These are phyloP conservation scores for Candida coquimbonensis DNA, from an alignment of 805 yeast species.

Conservation along the genomic window DNA sequence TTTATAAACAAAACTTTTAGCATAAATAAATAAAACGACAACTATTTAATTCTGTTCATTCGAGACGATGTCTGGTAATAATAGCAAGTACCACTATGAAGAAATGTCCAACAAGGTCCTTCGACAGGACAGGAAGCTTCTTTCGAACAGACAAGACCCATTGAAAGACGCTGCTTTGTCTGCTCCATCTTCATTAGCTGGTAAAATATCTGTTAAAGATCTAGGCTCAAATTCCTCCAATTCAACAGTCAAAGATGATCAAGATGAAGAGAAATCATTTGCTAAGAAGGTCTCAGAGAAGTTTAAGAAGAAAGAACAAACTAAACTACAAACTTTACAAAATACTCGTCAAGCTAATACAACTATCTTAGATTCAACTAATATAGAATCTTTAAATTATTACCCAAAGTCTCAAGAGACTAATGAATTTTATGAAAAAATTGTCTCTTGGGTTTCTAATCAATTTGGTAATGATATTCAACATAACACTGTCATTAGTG, in stretches of 20 bases:
- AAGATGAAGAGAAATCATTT: constrained; percentile 14
- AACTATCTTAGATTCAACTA: constrained; percentile 28
- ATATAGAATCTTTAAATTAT: constrained; percentile 48
- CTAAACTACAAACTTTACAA: constrained; percentile 9
- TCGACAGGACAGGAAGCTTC: constrained; percentile 46
- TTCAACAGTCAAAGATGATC: constrained; percentile 9
- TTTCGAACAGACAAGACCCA: constrained; percentile 34
- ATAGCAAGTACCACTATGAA: constrained; percentile 45
- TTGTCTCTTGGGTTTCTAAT: constrained; percentile 53
- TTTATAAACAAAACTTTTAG: neutral
- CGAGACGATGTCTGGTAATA: constrained; percentile 15
- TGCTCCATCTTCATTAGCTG: constrained; percentile 67
- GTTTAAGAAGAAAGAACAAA: constrained; percentile 13
- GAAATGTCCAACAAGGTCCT: constrained; percentile 77
- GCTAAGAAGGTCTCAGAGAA: constrained; percentile 16
- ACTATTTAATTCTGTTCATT: neutral
- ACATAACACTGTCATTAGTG: constrained; percentile 62
- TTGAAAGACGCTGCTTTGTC: constrained; percentile 42
- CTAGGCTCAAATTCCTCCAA: constrained; percentile 45
- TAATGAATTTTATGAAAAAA: constrained; percentile 41
- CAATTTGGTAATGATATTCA: constrained; percentile 66
- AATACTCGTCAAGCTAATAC: constrained; percentile 6
- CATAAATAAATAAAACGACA: neutral
- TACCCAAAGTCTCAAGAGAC: constrained; percentile 54
- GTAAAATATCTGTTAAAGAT: constrained; percentile 58